Evolutionary conservation across 1,284 basidiomycete genomes (phyloP).

Genomic region (Anthracocystis setariae): DNA sequence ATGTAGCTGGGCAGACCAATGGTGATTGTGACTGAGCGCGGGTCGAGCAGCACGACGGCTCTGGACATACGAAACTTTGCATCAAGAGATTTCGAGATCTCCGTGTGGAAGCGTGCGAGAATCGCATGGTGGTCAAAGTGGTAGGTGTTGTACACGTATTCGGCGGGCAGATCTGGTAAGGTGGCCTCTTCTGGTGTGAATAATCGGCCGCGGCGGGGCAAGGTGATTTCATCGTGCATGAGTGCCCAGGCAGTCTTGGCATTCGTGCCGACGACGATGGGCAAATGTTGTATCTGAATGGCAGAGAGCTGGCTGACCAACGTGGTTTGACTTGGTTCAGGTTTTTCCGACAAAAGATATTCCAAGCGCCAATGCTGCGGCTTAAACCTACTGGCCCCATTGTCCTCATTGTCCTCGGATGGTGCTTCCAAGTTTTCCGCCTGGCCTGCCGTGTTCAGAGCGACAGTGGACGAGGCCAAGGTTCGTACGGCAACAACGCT

Average conservation of each 20-base stretch:
- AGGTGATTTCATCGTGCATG: neutral
- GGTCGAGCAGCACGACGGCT: slow-evolving; percentile 14
- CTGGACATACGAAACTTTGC: neutral
- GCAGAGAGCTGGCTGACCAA: slow-evolving; percentile 11
- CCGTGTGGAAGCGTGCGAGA: slow-evolving; percentile 5
- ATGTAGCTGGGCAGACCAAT: slow-evolving; percentile 24
- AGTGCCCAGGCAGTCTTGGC: slow-evolving; percentile 5
- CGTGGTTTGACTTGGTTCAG: slow-evolving; percentile 2
- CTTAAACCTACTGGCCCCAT: neutral
- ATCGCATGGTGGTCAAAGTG: slow-evolving; percentile 1
- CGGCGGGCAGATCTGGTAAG: neutral
- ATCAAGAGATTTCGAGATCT: slow-evolving; percentile 4
- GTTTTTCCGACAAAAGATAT: slow-evolving; percentile 3
- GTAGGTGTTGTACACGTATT: slow-evolving; percentile 33
- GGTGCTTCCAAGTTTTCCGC: no score
- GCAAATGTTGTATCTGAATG: neutral
- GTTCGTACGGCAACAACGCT: neutral
- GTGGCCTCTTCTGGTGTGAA: neutral
- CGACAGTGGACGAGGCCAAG: neutral
- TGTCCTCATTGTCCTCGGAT: neutral
- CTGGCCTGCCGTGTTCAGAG: neutral
- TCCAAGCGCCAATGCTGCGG: slow-evolving; percentile 2
- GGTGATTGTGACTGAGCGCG: slow-evolving; percentile 5
- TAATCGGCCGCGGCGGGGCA: slow-evolving; percentile 4
- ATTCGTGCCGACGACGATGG: slow-evolving; percentile 10